phyloP scores from a whole-genome alignment of 768 basidiomycete species.

The Pleurotus sapidus region DNA sequence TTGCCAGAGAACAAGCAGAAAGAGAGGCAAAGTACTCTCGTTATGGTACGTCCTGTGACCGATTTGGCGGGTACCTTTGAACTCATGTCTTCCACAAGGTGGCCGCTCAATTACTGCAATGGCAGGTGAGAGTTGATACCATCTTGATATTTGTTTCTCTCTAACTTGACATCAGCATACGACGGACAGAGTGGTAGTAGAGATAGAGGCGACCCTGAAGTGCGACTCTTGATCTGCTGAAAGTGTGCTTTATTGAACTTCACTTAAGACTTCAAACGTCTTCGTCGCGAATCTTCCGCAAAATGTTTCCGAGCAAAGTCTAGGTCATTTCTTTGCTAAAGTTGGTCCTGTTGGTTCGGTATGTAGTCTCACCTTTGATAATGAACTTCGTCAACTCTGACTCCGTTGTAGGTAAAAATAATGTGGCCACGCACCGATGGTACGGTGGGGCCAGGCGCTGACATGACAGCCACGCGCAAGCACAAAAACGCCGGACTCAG shows the following conservation, averaged over 20 bases:
- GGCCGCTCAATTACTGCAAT: constrained; percentile 86
- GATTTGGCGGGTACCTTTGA: neutral
- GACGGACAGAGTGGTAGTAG: constrained; percentile 90
- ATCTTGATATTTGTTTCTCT: neutral
- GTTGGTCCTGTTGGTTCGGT: constrained; percentile 93
- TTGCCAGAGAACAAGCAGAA: constrained; percentile 84
- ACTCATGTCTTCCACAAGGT: constrained; percentile 41
- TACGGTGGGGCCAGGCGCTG: constrained; percentile 63
- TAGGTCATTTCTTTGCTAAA: constrained; percentile 91
- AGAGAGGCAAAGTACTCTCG: constrained; percentile 83
- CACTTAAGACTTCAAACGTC: constrained; percentile 81
- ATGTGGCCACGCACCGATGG: constrained; percentile 97
- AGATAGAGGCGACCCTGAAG: constrained; percentile 86
- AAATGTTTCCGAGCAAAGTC: constrained; percentile 78
- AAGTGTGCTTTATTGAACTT: neutral
- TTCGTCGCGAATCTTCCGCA: constrained; percentile 93
- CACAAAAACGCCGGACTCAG: constrained; percentile 77
- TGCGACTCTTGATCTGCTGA: constrained; percentile 25
- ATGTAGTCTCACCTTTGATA: constrained; percentile 20
- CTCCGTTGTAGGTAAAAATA: constrained; percentile 70
- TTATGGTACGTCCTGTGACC: constrained; percentile 41
- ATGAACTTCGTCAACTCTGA: neutral
- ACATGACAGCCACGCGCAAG: constrained; percentile 71
- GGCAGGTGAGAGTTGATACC: constrained; percentile 55
- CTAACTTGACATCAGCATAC: constrained; percentile 49